phyloP scores from a whole-genome alignment of 2,329 filamentous ascomycete genomes.

The Thielaviopsis punctulata region DNA sequence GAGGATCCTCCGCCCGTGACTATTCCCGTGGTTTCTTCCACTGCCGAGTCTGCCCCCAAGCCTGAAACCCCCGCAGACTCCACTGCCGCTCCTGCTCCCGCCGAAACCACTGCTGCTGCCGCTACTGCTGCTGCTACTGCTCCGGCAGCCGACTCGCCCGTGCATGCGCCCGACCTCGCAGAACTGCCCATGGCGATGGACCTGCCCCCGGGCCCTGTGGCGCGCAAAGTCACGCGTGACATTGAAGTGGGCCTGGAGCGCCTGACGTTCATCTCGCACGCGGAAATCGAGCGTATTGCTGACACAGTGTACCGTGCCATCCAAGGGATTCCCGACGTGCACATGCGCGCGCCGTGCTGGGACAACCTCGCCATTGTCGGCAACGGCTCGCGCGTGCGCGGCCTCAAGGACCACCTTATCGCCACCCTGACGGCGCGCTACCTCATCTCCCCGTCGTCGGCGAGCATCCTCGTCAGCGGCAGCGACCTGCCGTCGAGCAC shows the following conservation, averaged over 20 bases:
- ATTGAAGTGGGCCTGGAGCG: slow-evolving; percentile 65
- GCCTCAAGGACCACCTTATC: slow-evolving; percentile 79
- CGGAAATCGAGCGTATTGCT: slow-evolving; percentile 67
- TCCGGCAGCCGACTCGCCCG: neutral
- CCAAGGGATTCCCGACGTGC: slow-evolving; percentile 65
- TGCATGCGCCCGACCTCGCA: slow-evolving; percentile 4
- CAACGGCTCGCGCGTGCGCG: slow-evolving; percentile 56
- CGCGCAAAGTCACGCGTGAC: slow-evolving; percentile 44
- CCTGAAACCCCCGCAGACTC: slow-evolving; percentile 8
- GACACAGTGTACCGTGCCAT: slow-evolving; percentile 71
- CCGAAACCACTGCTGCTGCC: neutral
- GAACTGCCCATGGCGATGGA: slow-evolving; percentile 13
- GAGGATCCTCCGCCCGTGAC: slow-evolving; percentile 28
- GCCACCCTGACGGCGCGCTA: slow-evolving; percentile 66
- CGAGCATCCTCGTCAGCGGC: slow-evolving; percentile 80
- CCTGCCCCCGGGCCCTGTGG: slow-evolving; percentile 20
- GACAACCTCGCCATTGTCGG: slow-evolving; percentile 83
- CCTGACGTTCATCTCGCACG: slow-evolving; percentile 50
- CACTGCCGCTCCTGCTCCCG: too few relatives aligned
- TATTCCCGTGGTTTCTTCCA: neutral
- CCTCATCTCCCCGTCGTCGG: slow-evolving; percentile 77
- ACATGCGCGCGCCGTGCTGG: slow-evolving; percentile 76
- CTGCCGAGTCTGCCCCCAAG: neutral
- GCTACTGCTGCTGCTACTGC: neutral
- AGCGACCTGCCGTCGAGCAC: slow-evolving; percentile 78